A percentile compares a stretch with the other conserved stretches of the same genome.
These are phyloP conservation scores for Neodidymelliopsis sp. DNA, from an alignment of 2,329 filamentous ascomycete species.

Conservation along the genomic window DNA sequence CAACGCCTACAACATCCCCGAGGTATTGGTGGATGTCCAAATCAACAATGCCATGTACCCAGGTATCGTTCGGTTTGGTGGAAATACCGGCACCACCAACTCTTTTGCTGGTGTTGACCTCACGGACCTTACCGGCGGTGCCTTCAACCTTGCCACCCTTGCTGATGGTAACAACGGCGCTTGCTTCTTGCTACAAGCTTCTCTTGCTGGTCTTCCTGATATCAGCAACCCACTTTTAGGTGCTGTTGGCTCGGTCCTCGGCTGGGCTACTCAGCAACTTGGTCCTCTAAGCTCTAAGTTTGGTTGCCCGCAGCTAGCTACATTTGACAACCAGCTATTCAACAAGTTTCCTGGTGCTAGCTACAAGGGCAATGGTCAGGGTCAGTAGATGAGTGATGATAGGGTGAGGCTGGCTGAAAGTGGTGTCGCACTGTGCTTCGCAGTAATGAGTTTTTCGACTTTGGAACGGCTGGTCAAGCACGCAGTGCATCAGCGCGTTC, in stretches of 20 bases:
- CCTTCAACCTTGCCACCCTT: slow-evolving; percentile 23
- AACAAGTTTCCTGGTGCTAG: slow-evolving; percentile 26
- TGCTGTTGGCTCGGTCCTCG: slow-evolving; percentile 22
- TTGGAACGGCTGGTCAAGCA: slow-evolving; percentile 4
- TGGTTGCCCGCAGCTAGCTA: slow-evolving; percentile 24
- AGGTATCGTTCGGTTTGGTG: slow-evolving; percentile 26
- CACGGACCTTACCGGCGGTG: slow-evolving; percentile 26
- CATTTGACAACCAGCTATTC: slow-evolving; percentile 24
- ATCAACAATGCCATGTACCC: slow-evolving; percentile 27
- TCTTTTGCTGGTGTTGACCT: slow-evolving; percentile 29
- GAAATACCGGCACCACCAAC: slow-evolving; percentile 29
- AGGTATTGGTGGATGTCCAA: slow-evolving; percentile 19
- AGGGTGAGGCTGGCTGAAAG: neutral
- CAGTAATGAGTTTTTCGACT: neutral
- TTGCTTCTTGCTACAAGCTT: slow-evolving; percentile 28
- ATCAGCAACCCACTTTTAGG: slow-evolving; percentile 26
- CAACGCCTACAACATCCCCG: slow-evolving; percentile 15
- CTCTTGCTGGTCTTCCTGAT: slow-evolving; percentile 21
- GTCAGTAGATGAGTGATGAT: neutral
- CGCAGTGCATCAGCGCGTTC: slow-evolving; percentile 11
- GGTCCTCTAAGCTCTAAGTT: slow-evolving; percentile 21
- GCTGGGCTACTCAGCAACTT: slow-evolving; percentile 23
- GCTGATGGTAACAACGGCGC: slow-evolving; percentile 27
- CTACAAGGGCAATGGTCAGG: slow-evolving; percentile 11
- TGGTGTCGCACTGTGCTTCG: slow-evolving; percentile 5